Evolutionary conservation across 2,329 filamentous ascomycete species (phyloP).

Genomic region (Polytolypa hystricis): DNA sequence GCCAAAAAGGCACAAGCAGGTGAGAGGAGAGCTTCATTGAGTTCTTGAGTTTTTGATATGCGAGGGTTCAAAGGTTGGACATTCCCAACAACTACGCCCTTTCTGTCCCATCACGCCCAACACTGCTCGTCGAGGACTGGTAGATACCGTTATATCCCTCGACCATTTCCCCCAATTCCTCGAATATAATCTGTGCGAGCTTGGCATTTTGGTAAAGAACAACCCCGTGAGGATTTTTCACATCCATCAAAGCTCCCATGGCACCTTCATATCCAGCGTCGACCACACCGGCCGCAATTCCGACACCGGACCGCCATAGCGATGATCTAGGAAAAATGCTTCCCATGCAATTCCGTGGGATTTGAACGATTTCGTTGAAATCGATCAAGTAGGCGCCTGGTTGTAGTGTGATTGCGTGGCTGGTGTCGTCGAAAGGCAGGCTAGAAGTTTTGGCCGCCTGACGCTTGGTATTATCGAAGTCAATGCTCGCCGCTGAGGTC

Average conservation of each 20-base stretch:
- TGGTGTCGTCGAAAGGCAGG: slow-evolving; percentile 11
- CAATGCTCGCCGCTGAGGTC: slow-evolving; percentile 13
- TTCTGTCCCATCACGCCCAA: slow-evolving; percentile 11
- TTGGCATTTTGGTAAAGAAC: slow-evolving; percentile 24
- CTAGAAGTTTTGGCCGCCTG: slow-evolving; percentile 13
- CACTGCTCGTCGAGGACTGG: slow-evolving; percentile 18
- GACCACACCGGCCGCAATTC: slow-evolving; percentile 29
- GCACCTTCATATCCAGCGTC: slow-evolving; percentile 35
- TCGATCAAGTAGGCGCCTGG: slow-evolving; percentile 29
- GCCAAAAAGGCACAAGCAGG: neutral
- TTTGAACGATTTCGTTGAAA: slow-evolving; percentile 31
- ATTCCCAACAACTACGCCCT: slow-evolving; percentile 15
- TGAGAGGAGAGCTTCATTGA: neutral
- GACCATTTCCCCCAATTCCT: slow-evolving; percentile 25
- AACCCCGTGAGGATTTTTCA: slow-evolving; percentile 27
- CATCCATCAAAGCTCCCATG: slow-evolving; percentile 29
- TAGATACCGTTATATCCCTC: slow-evolving; percentile 31
- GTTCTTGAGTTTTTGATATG: neutral
- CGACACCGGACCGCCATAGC: slow-evolving; percentile 30
- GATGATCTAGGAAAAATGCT: slow-evolving; percentile 29
- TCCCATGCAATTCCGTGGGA: slow-evolving; percentile 32
- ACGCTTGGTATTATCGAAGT: slow-evolving; percentile 13
- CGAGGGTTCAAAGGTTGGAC: neutral
- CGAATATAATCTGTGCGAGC: slow-evolving; percentile 32
- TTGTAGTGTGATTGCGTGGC: slow-evolving; percentile 12